Percentiles rank a stretch among this genome's conserved stretches.
phyloP scores from a whole-genome alignment of 208 protist species.

The Acanthamoeba rhysodes region DNA sequence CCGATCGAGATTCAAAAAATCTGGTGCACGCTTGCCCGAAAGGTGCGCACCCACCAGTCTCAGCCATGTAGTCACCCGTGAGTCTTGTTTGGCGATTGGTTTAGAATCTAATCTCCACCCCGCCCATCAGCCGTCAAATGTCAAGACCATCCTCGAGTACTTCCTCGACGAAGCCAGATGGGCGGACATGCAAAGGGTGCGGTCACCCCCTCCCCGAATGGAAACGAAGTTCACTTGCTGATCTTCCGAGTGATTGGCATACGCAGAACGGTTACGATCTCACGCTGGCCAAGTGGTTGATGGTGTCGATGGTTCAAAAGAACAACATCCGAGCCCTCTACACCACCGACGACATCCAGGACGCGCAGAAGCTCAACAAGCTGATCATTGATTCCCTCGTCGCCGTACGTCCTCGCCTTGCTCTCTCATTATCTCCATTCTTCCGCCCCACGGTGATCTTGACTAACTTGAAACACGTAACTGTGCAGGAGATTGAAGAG shows the following conservation, averaged over 20 bases:
- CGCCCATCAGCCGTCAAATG: not conserved
- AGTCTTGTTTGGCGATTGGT: not conserved
- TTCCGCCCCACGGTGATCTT: not conserved
- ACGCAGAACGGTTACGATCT: conserved; percentile 22
- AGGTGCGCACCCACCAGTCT: not conserved
- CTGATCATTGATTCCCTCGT: conserved; percentile 64
- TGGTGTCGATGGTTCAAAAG: conserved; percentile 74
- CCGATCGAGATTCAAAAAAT: conserved; percentile 51
- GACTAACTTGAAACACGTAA: too few species aligned
- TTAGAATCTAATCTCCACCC: not conserved
- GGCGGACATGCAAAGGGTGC: conserved; percentile 30
- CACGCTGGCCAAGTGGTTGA: conserved; percentile 48
- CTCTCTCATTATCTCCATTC: not conserved
- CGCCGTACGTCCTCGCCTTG: not conserved
- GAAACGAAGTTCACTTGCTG: not conserved
- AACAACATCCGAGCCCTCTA: conserved; percentile 15
- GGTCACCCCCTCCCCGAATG: not conserved
- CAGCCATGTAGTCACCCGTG: not conserved
- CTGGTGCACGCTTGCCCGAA: conserved; percentile 68
- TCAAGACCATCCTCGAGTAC: conserved; percentile 74
- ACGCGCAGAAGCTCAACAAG: conserved; percentile 66
- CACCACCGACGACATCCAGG: conserved; percentile 29
- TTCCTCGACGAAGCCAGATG: conserved; percentile 61
- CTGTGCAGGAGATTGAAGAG: conserved; percentile 35
- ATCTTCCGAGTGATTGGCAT: not conserved